Evolutionary conservation across 352 stramenopile genomes (phyloP), one percentile per base, ranked within the genome.

Genomic region (Phytophthora litchii): DNA sequence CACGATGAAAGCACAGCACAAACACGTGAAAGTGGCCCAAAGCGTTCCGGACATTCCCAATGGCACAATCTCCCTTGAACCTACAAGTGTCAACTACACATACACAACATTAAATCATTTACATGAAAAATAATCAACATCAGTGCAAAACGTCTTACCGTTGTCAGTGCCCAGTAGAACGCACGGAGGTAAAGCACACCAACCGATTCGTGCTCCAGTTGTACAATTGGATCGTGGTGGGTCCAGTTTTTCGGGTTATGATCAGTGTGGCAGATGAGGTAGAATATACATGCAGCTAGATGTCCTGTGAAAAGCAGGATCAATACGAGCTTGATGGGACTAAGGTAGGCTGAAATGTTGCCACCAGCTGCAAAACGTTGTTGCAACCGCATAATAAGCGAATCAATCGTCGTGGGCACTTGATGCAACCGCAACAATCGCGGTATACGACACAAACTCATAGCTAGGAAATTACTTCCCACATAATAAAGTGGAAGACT

Each of bases 131-230:
- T 27, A 27, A 27, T 27, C 23, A 5, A 27, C 3, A 27, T 27
- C 23, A 27, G 5, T 27, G 23, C 3, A 27, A 5, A 27, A 27
- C 5, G 23, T 27, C 23, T 27, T 69, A 86, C 77, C 51, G 81
- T 91, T 4, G 80, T 90, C 16, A 93, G 52, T 0, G 83, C 79
- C 83, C 83, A 93, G 54, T 93, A 93, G 48, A 88, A 89, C 4
- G 77, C 68, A 7, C 83, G 81, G 9, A 93, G 66, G 40, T 93
- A 93, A 17, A 89, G 35, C 8, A 88, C 72, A 3, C 54, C 52
- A 0, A 69, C 45, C 4, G 65, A 86, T 37, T 67, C 69, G 25
- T 88, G 76, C 40, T 89, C 78, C 47, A 89, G 67, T 10, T 84
- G 62, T 9, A 93, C 80, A 35, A 93, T 76, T n/a, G 79, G 74